These are phyloP conservation scores for Talaromyces rugulosus DNA, from an alignment of 2,329 filamentous ascomycete species.

Conservation along the genomic window DNA sequence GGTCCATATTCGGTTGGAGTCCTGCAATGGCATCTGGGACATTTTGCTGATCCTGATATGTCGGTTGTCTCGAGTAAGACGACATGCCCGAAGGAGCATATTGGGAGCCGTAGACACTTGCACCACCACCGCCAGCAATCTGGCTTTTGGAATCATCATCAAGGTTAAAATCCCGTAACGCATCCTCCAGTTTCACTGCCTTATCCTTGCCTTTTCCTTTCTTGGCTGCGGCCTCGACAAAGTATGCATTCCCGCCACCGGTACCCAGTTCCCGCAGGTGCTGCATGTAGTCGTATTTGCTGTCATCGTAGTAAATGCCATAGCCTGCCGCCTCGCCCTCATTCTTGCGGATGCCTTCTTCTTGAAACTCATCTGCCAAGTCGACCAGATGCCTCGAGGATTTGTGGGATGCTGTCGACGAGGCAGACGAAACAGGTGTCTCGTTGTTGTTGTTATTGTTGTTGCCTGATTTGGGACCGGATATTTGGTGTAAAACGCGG, in stretches of 20 bases:
- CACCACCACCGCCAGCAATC: conserved; percentile 14
- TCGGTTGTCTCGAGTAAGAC: conserved; percentile 70
- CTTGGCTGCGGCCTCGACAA: conserved; percentile 66
- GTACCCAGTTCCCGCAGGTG: conserved; percentile 84
- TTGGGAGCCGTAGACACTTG: conserved; percentile 43
- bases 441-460: not conserved
- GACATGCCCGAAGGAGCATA: conserved; percentile 49
- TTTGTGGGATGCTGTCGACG: conserved; percentile 35
- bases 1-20: conserved; percentile 98
- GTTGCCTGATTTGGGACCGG: conserved; percentile 32
- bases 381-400: conserved; percentile 68
- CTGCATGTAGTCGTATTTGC: conserved; percentile 98
- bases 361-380: conserved; percentile 69
- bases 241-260: conserved; percentile 68
- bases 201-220: conserved; percentile 65
- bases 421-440: conserved; percentile 18
- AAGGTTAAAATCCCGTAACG: conserved; percentile 58
- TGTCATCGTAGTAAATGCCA: conserved; percentile 92
- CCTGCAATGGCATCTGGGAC: conserved; percentile 87
- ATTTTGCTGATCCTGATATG: conserved; percentile 90
- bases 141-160: conserved; percentile 38
- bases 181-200: conserved; percentile 79
- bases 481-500: conserved; percentile 77
- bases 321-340: conserved; percentile 95
- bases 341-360: conserved; percentile 68